Evolutionary conservation across 768 basidiomycete species (phyloP), one percentile per base, ranked within the genome.

Genomic region (Russula sp.): DNA sequence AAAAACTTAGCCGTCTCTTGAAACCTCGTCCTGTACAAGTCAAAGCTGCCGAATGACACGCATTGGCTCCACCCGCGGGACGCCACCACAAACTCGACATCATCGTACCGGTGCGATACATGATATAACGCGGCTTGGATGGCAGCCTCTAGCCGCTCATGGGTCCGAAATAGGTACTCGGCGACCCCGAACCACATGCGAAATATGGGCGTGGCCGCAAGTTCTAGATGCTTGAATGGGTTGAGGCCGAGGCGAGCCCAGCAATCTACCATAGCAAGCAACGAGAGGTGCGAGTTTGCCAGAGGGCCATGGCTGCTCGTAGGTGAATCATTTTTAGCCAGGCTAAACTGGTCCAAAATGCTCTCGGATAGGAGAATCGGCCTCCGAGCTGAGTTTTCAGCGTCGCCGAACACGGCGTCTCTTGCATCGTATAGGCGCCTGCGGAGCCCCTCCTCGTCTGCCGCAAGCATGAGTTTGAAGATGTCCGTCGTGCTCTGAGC

Each of bases 231-330:
- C 38, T 84, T 86, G 73, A 91, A 96, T 0, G 97, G 97, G 59
- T 90, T 84, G 72, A 97, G 94, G 0, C 80, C 78, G 57, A 98
- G 84, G 57, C 84, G 83, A 9, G 92, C 89, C 97, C 97, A 99
- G 71, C 92, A 95, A 75, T 99, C 97, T 22, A 98, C 97, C 94
- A 99, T 98, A 18, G 95, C 94, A 54, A 98, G 84, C 9, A 99
- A 81, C 10, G 92, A 88, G 61, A 98, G 84, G 73, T 99, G 96
- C 1, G 93, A 95, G 73, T 98, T 98, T 9, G 84, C 83, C 9
- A 81, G 77, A 64, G 81, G 80, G 61, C 68, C 68, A 70, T 67
- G 11, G 24, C 52, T 44, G 57, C 63, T 66, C 30, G 66, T 55
- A 16, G 59, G 44, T 10, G 57, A 18, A 5, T 28, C 62, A 59